phyloP scores from a whole-genome alignment of 257 asterid species.

The Eucommia ulmoides region DNA sequence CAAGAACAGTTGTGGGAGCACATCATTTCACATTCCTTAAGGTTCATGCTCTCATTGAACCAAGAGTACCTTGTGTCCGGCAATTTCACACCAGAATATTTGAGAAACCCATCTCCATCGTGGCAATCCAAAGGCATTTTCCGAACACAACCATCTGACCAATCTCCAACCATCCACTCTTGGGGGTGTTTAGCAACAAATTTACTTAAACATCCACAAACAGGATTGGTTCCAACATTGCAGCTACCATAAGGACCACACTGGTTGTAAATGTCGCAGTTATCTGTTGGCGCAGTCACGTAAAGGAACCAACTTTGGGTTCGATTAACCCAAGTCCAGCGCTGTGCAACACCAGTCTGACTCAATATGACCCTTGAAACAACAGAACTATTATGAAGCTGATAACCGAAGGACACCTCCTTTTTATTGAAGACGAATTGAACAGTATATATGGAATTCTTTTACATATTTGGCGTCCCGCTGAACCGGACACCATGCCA shows the following conservation, averaged over 20 bases:
- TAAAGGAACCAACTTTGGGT: conserved; percentile 16
- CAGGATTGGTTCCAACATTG: conserved; percentile 5
- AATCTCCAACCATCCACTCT: no score
- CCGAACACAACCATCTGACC: no score
- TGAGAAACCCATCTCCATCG: no score
- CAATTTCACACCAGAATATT: no score
- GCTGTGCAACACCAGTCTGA: neutral
- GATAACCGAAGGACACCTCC: conserved; percentile 7
- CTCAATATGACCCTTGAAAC: no score
- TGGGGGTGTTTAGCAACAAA: conserved; percentile 15
- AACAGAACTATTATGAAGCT: no score
- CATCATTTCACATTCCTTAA: conserved; percentile 8
- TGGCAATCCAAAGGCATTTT: conserved; percentile 15
- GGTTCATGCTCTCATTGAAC: no score
- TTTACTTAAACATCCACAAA: conserved; percentile 18
- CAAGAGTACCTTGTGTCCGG: no score
- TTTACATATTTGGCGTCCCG: neutral
- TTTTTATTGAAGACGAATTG: neutral
- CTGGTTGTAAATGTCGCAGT: conserved; percentile 15
- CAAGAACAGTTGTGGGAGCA: conserved; percentile 10
- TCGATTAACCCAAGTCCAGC: conserved; percentile 12
- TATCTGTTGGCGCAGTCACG: conserved; percentile 13
- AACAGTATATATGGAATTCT: neutral
- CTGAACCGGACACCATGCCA: conserved; percentile 9
- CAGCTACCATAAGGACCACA: no score